Conservation (phyloP, 306 rosid genomes). For the Lotus japonicus region DNA sequence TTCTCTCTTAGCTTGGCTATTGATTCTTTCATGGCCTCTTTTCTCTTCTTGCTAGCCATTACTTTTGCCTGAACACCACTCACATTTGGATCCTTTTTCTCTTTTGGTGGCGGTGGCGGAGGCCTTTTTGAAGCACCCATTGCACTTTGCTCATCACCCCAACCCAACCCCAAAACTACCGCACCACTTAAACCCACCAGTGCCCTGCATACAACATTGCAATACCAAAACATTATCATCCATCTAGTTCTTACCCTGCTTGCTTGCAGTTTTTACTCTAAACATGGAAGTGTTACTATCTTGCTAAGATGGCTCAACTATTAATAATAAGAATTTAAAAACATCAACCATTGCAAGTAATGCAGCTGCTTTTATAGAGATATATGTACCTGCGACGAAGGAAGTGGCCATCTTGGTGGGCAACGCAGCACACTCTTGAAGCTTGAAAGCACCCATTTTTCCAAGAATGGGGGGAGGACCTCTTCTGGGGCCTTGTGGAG, state of each 20-base stretch:
- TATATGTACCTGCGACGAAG: slow-evolving; percentile 39
- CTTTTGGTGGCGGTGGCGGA: slow-evolving; percentile 57
- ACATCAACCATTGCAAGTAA: background rate
- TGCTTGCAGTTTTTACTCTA: background rate
- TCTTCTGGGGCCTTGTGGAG: slow-evolving; percentile 18
- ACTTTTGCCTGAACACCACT: slow-evolving; percentile 80
- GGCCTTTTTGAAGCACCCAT: slow-evolving; percentile 73
- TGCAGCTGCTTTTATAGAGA: background rate
- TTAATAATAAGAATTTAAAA: too few relatives aligned
- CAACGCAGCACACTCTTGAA: slow-evolving; percentile 18
- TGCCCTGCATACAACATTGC: slow-evolving; percentile 33
- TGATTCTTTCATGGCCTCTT: slow-evolving; percentile 74
- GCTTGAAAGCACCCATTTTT: background rate
- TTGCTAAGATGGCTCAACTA: too few relatives aligned
- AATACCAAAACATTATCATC: background rate
- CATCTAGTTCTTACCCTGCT: background rate
- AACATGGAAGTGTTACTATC: too few relatives aligned
- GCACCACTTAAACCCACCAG: slow-evolving; percentile 48
- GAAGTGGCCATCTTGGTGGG: slow-evolving; percentile 15
- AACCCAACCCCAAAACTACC: slow-evolving; percentile 26
- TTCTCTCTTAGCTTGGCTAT: slow-evolving; percentile 52
- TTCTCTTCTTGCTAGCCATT: slow-evolving; percentile 82
- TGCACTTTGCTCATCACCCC: slow-evolving; percentile 34
- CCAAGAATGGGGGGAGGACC: background rate
- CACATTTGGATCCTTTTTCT: slow-evolving; percentile 77